phyloP scores from a whole-genome alignment of 345 rosid genomes.

The Turnera subulata region DNA sequence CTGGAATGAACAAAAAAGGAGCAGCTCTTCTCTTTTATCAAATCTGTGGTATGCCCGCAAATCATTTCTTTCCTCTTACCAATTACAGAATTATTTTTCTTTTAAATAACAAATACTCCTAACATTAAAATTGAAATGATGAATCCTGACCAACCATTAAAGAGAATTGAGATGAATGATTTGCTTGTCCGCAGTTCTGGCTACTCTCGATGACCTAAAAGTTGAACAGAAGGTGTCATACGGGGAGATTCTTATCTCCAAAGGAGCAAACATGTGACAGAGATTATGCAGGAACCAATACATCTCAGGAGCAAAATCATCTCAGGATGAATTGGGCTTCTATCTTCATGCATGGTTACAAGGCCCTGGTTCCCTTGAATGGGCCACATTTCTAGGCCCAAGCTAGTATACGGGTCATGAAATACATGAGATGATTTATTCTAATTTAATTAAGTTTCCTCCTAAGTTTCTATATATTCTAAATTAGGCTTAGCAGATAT shows the following conservation, averaged over 20 bases:
- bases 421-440: too few species aligned
- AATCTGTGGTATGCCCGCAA: conserved; percentile 54
- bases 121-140: background rate
- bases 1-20: conserved; percentile 63
- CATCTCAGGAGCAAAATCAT: too few species aligned
- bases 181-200: conserved; percentile 51
- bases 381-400: too few species aligned
- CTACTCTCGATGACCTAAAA: conserved; percentile 46
- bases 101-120: background rate
- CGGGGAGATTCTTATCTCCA: conserved; percentile 68
- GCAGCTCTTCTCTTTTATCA: conserved; percentile 87
- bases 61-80: conserved; percentile 4
- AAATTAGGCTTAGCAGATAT: too few species aligned
- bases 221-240: conserved; percentile 61
- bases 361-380: too few species aligned
- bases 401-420: too few species aligned
- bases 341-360: too few species aligned
- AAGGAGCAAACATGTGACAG: conserved; percentile 50
- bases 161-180: conserved; percentile 5
- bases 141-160: background rate
- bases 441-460: too few species aligned
- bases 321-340: too few species aligned
- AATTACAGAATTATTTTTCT: background rate
- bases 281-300: background rate
- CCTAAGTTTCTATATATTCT: too few species aligned